Percentiles rank a stretch among this genome's conserved stretches.
Conservation (phyloP, 352 stramenopile species). For the Globisporangium parvum region DNA sequence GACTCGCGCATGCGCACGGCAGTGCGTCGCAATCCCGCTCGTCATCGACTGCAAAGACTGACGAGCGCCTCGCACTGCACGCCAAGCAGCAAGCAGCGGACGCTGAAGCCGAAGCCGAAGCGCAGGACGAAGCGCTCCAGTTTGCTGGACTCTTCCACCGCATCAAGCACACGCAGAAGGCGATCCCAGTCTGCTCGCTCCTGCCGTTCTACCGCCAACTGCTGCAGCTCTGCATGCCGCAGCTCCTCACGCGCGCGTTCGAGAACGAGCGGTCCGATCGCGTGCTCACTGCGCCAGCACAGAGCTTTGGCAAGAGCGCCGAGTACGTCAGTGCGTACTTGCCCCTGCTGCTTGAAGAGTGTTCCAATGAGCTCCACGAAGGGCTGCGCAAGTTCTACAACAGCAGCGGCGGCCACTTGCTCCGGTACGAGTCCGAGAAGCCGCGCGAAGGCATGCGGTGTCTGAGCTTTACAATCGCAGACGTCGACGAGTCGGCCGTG, state of each 20-base stretch:
- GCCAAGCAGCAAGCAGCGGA: not conserved
- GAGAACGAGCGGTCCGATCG: constrained; percentile 47
- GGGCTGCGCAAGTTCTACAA: constrained; percentile 41
- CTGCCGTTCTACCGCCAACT: constrained; percentile 81
- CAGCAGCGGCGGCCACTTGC: constrained; percentile 39
- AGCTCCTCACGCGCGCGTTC: constrained; percentile 64
- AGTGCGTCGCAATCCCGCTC: constrained; percentile 9
- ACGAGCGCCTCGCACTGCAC: not conserved
- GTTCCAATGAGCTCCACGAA: constrained; percentile 76
- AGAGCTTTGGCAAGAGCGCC: constrained; percentile 62
- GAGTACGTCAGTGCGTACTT: constrained; percentile 80
- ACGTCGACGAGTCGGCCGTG: constrained; percentile 29
- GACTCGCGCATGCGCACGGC: constrained; percentile 47
- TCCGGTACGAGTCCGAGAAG: constrained; percentile 81
- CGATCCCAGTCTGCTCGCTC: constrained; percentile 59
- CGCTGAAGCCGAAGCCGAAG: constrained; percentile 36
- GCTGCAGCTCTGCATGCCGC: constrained; percentile 68
- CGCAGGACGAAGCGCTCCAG: constrained; percentile 39
- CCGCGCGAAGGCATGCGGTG: constrained; percentile 76
- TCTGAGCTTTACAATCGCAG: constrained; percentile 62
- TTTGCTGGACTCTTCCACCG: constrained; percentile 70
- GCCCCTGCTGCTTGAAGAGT: constrained; percentile 77
- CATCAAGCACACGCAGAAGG: constrained; percentile 79
- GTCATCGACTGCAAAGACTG: not conserved
- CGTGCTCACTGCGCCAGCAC: constrained; percentile 34